A percentile compares a stretch with the other conserved stretches of the same genome.
Evolutionary conservation across 2,329 filamentous ascomycete genomes (phyloP).

Genomic region (Sclerotinia spermophila): DNA sequence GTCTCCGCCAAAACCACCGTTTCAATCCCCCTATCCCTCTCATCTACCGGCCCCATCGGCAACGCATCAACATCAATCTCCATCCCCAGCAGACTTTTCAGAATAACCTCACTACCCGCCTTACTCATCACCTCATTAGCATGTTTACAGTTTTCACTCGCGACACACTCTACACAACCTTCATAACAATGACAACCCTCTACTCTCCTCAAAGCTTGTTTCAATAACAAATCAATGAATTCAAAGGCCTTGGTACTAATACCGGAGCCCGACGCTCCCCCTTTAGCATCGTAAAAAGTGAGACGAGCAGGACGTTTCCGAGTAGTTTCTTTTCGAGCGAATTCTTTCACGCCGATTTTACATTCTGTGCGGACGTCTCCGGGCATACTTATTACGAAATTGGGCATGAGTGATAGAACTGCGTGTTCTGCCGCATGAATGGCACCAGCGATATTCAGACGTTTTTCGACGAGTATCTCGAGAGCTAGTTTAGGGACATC

Average conservation of each 20-base stretch:
- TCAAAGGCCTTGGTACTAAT: slow-evolving; percentile 94
- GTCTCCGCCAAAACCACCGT: slow-evolving; percentile 67
- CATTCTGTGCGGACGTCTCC: slow-evolving; percentile 94
- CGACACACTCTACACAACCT: slow-evolving; percentile 89
- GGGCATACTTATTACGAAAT: slow-evolving; percentile 83
- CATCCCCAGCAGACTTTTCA: slow-evolving; percentile 70
- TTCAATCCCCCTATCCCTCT: slow-evolving; percentile 69
- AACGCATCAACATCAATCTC: slow-evolving; percentile 80
- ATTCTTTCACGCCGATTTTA: slow-evolving; percentile 84
- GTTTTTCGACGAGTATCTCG: slow-evolving; percentile 68
- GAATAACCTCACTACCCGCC: slow-evolving; percentile 75
- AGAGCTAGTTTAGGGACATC: slow-evolving; percentile 79
- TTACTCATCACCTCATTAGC: slow-evolving; percentile 93
- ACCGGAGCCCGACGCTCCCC: slow-evolving; percentile 75
- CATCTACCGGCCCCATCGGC: slow-evolving; percentile 77
- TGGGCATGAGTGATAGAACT: slow-evolving; percentile 79
- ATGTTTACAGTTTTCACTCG: slow-evolving; percentile 78
- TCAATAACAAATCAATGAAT: slow-evolving; percentile 75
- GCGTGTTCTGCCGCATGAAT: slow-evolving; percentile 97
- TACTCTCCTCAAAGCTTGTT: slow-evolving; percentile 72
- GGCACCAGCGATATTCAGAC: slow-evolving; percentile 78
- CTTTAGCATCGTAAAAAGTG: slow-evolving; percentile 94
- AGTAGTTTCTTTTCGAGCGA: slow-evolving; percentile 63
- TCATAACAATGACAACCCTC: slow-evolving; percentile 71
- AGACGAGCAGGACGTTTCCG: slow-evolving; percentile 83